Base-by-base conservation (phyloP, 2,329 filamentous ascomycete species). In the Gremmenia infestans region DNA sequence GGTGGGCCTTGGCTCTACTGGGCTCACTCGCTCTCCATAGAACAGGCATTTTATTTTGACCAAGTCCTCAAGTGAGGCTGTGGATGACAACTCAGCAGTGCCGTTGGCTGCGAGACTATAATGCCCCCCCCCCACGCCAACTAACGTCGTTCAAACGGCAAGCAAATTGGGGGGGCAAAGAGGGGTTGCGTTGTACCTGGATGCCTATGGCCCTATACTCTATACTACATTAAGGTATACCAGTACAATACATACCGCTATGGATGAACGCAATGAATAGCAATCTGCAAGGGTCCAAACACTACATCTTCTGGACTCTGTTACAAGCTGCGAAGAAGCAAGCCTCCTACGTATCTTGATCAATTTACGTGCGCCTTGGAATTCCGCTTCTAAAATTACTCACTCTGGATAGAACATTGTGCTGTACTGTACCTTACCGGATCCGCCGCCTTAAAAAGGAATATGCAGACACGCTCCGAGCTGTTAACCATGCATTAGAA, bases 261-360 rank as follows among this genome's bases (percentile, higher is more conserved):
- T 32, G 2, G 47, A 42, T n/a, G 46, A 39, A 32, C 48, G n/a
- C 37, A 39, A 50, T 37, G 32, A 50, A 50, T 45, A 45, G 15
- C 40, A 45, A 22, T 1, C 48, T 50, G 48, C 48, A 50, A 50
- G 48, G 35, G 35, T 12, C 28, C 48, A 37, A 36, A 40, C 28
- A 50, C 28, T 4, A 19, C 35, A 39, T 50, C 48, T 49, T 50
- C 48, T 50, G 48, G 48, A 39, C 17, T 40, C 19, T 22, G 12
- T 7, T 36, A 63, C 60, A 58, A 60, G 65, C 14, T 25, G 15
- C 54, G 39, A 50, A 53, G 37, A 50, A 46, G 55, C 49, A 53
- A 53, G 39, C 42, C 56, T 49, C 50, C 35, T 55, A 46, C 40
- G 56, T 50, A 55, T 53, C 12, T 22, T 22, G 28, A 8, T 28